Evolutionary conservation across 805 yeast species (phyloP).

Genomic region (Tetrapisispora pingtungensis): DNA sequence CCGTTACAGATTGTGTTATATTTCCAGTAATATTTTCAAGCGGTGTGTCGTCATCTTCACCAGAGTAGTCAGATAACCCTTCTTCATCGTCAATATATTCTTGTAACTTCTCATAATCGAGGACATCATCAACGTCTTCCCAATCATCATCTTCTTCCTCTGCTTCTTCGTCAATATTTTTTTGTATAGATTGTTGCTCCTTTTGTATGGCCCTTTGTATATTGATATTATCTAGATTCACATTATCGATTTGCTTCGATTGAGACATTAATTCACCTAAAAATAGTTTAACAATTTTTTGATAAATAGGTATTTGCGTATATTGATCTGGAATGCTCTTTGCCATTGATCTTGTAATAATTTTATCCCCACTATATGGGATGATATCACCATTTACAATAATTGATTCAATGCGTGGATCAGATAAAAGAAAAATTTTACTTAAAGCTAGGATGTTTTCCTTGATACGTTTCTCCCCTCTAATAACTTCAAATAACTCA

Average conservation of each 20-base stretch:
- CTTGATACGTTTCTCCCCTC: conserved; percentile 67
- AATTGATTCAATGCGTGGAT: conserved; percentile 40
- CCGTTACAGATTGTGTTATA: conserved; percentile 19
- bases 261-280: conserved; percentile 62
- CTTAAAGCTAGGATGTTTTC: conserved; percentile 61
- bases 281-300: conserved; percentile 64
- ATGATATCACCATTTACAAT: conserved; percentile 70
- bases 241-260: conserved; percentile 36
- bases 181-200: conserved; percentile 8
- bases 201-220: conserved; percentile 13
- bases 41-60: conserved; percentile 9
- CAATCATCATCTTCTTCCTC: conserved; percentile 40
- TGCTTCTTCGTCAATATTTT: conserved; percentile 25
- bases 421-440: conserved; percentile 51
- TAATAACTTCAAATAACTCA: conserved; percentile 63
- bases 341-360: conserved; percentile 80
- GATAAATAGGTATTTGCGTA: conserved; percentile 56
- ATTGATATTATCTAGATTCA: conserved; percentile 22
- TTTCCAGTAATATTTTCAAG: conserved; percentile 7
- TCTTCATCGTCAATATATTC: conserved; percentile 34
- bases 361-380: conserved; percentile 49
- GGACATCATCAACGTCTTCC: conserved; percentile 71
- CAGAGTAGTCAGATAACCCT: conserved; percentile 5
- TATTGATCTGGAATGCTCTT: conserved; percentile 51
- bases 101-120: conserved; percentile 53